Evolutionary conservation across 495 filamentous ascomycete species (phyloP).

Genomic region (Diplogelasinospora grovesii): DNA sequence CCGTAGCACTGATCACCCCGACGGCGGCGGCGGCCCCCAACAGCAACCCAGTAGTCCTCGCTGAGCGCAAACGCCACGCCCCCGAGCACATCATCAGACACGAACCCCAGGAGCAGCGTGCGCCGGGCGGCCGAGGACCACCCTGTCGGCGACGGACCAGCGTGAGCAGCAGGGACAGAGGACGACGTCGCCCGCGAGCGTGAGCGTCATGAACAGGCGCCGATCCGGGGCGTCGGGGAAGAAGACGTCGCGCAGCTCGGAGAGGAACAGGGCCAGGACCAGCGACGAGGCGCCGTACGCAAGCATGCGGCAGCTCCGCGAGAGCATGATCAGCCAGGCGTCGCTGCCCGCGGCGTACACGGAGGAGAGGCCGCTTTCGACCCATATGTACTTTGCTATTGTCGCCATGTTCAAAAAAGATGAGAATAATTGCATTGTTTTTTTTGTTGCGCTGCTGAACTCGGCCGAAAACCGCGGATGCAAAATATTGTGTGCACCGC

Average conservation of each 20-base stretch:
- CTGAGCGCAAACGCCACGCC: conserved; percentile 59
- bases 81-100: conserved; percentile 63
- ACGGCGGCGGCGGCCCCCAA: conserved; percentile 68
- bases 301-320: conserved; percentile 56
- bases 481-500: too few relatives aligned
- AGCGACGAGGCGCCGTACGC: conserved; percentile 36
- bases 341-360: conserved; percentile 48
- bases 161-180: conserved; percentile 70
- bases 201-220: conserved; percentile 78
- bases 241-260: too few relatives aligned
- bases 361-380: conserved; percentile 46
- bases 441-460: too few relatives aligned
- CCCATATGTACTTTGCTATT: too few relatives aligned
- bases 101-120: conserved; percentile 58
- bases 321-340: conserved; percentile 65
- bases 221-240: conserved; percentile 57
- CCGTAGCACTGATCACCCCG: conserved; percentile 74
- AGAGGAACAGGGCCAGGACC: conserved; percentile 44
- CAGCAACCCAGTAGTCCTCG: conserved; percentile 71
- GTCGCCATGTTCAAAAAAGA: too few relatives aligned
- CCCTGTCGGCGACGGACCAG: conserved; percentile 66
- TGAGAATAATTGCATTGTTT: too few relatives aligned
- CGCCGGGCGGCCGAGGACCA: conserved; percentile 67
- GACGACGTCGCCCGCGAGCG: conserved; percentile 69
- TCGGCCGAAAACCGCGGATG: too few relatives aligned